Evolutionary conservation across 108 stramenopile genomes (phyloP), one percentile per base, ranked within the genome.

Genomic region (Craspedostauros australis): DNA sequence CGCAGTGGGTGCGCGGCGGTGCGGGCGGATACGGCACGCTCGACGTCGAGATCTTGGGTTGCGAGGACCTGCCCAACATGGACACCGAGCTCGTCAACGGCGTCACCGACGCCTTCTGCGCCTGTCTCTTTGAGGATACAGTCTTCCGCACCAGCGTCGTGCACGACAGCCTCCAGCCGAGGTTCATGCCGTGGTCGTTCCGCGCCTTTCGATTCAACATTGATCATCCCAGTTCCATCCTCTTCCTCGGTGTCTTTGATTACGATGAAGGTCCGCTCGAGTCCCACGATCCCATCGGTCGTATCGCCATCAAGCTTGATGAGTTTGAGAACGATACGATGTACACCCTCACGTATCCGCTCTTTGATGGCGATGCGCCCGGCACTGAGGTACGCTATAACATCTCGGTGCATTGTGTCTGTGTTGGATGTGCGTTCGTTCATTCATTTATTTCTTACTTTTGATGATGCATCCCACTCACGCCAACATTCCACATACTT

Each of bases 181-280:
- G 68, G 29, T 77, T 66, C 66, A 64, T 73, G 62, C 76, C 76
- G 5, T 77, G 76, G 76, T 44, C 67, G 18, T 34, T 49, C 7
- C 53, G 76, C 24, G 76, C 76, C 9, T 73, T 77, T 42, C 39
- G 44, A 27, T 71, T 77, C 31, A 50, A 59, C 27, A 47, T 71
- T 36, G 38, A 36, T 16, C 76, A 77, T 57, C 66, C 76, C 5
- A 43, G 56, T 9, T 67, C 65, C 28, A 22, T 71, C 4, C 43
- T 77, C 1, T 50, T 60, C 19, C 36, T 77, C 15, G 76, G 76
- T 5, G 61, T 77, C 15, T 77, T 77, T 52, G 76, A 77, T 34
- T 73, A 59, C 43, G 76, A 77, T 43, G 70, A 63, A 2, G 38
- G 15, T 6, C 60, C 53, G 14, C 42, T 73, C 54, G 28, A 49